These are phyloP conservation scores for Excoecaria cochinchinensis DNA, from an alignment of 345 rosid genomes.

Conservation along the genomic window DNA sequence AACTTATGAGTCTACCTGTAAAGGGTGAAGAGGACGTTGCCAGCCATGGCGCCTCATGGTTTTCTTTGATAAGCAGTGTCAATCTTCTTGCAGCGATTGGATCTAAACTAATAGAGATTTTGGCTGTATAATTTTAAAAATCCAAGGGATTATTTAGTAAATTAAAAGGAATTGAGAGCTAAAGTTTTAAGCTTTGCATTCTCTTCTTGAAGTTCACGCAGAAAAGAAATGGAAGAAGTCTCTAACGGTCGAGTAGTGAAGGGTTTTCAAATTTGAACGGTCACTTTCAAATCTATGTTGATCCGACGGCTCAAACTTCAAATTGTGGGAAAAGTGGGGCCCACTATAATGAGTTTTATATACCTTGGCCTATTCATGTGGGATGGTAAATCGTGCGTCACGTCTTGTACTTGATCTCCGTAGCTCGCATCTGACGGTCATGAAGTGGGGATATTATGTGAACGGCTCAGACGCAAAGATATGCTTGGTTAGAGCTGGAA, in stretches of 20 bases:
- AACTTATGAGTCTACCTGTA: constrained; percentile 51
- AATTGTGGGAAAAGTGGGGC: constrained; percentile 4
- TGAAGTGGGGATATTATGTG: no score
- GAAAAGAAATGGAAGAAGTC: neutral
- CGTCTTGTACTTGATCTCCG: no score
- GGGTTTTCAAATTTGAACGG: constrained; percentile 45
- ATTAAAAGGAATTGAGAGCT: neutral
- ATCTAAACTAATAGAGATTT: neutral
- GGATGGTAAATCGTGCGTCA: no score
- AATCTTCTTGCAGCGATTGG: constrained; percentile 3
- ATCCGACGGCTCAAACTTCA: constrained; percentile 16
- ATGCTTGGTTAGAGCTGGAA: neutral
- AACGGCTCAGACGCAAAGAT: neutral
- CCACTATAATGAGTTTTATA: neutral
- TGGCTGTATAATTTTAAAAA: constrained; percentile 1
- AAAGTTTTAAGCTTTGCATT: neutral
- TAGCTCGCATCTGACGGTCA: no score
- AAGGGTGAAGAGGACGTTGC: constrained; percentile 85
- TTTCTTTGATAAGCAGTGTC: neutral
- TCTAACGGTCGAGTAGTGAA: constrained; percentile 41
- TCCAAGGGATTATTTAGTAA: neutral
- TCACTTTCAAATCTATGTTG: neutral
- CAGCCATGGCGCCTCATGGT: constrained; percentile 87
- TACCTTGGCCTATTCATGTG: no score
- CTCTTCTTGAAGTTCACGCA: neutral